A percentile compares a stretch with the other conserved stretches of the same genome.
phyloP scores from a whole-genome alignment of 345 rosid genomes.

The Lepidium aucheri region DNA sequence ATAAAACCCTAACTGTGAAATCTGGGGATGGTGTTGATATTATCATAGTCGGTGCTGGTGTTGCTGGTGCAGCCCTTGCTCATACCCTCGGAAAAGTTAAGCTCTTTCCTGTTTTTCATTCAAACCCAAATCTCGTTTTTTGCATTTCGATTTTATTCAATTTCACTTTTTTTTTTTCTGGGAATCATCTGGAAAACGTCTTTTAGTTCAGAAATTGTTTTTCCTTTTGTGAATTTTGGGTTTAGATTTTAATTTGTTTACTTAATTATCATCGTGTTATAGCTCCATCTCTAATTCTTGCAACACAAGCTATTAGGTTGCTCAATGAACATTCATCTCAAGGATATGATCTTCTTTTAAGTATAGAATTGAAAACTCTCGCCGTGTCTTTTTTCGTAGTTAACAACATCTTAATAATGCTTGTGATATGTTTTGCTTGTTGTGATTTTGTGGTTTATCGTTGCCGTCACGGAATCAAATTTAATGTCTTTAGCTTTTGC shows the following conservation, averaged over 20 bases:
- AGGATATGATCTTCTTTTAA: background rate
- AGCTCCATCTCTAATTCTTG: background rate
- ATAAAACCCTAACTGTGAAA: background rate
- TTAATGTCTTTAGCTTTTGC: background rate
- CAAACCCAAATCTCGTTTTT: background rate
- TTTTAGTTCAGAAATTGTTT: background rate
- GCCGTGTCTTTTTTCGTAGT: no score
- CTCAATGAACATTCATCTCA: background rate
- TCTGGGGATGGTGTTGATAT: conserved; percentile 31
- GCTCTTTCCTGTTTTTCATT: background rate
- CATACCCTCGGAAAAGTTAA: conserved; percentile 66
- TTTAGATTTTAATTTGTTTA: background rate
- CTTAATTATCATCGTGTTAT: background rate
- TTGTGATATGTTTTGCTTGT: background rate
- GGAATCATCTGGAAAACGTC: background rate
- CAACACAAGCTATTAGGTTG: conserved; percentile 18
- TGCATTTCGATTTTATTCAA: background rate
- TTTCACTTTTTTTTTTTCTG: background rate
- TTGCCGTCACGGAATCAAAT: conserved; percentile 7
- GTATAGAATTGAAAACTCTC: background rate
- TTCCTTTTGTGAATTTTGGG: background rate
- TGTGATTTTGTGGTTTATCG: background rate
- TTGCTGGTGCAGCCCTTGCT: conserved; percentile 82
- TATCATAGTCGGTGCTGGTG: conserved; percentile 80
- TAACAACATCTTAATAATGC: background rate